phyloP scores from a whole-genome alignment of 139 green algal species.

The Ettlia oleoabundans region DNA sequence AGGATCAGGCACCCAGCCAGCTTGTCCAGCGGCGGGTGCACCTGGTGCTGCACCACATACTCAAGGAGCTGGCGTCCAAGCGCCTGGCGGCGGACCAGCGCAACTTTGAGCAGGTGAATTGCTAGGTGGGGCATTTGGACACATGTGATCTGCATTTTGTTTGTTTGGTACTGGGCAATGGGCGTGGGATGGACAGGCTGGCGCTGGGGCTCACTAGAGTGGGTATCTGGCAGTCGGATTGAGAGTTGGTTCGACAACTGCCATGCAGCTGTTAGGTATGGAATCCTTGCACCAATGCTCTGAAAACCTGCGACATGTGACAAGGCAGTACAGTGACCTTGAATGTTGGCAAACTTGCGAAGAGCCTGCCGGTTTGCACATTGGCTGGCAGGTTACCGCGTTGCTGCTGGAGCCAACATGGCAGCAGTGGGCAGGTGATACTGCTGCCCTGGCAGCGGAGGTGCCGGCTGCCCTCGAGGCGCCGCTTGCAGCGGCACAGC shows the following conservation, averaged over 20 bases:
- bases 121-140: not conserved
- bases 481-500: slow-evolving; percentile 21
- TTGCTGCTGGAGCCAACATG: slow-evolving; percentile 79
- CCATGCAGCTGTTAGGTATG: no score
- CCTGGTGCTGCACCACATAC: slow-evolving; percentile 89
- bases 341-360: no score
- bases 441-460: slow-evolving; percentile 48
- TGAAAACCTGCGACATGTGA: no score
- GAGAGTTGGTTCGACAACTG: no score
- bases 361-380: not conserved
- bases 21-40: slow-evolving; percentile 68
- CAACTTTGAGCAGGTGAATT: slow-evolving; percentile 75
- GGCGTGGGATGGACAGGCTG: no score
- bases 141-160: not conserved
- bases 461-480: slow-evolving; percentile 57
- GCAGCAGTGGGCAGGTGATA: slow-evolving; percentile 78
- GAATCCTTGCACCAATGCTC: no score
- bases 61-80: slow-evolving; percentile 97
- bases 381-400: slow-evolving; percentile 57
- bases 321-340: no score
- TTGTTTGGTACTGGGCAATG: no score
- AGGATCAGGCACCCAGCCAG: slow-evolving; percentile 15
- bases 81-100: slow-evolving; percentile 83
- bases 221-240: no score
- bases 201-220: not conserved